Evolutionary conservation across 164 flowering plant genomes (phyloP).

Genomic region (Berberis thunbergii): DNA sequence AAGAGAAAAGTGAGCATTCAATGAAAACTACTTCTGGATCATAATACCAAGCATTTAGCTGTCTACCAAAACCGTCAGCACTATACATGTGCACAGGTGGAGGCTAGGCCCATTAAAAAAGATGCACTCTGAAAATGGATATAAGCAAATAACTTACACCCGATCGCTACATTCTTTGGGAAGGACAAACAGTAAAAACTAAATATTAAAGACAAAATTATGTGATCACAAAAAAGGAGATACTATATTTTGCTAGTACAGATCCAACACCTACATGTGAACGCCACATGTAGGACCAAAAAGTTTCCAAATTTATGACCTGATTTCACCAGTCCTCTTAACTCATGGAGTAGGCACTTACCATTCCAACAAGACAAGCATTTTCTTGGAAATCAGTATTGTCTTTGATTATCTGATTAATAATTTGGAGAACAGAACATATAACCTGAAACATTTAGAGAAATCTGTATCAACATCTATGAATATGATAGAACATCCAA

Average conservation of each 20-base stretch:
- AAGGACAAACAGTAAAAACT: not conserved
- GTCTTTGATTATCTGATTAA: constrained; percentile 83
- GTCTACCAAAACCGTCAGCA: constrained; percentile 1
- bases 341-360: constrained; percentile 25
- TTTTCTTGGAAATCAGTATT: constrained; percentile 84
- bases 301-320: not conserved
- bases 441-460: constrained; percentile 51
- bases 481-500: not conserved
- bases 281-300: not conserved
- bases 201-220: not conserved
- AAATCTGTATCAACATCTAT: not conserved
- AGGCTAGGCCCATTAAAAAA: not conserved
- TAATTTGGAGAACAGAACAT: constrained; percentile 85
- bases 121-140: not conserved
- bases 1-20: not conserved
- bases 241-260: not conserved
- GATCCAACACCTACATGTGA: not conserved
- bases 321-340: not conserved
- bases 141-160: not conserved
- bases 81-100: not conserved
- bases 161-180: not conserved
- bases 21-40: not conserved
- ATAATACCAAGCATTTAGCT: not conserved
- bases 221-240: not conserved
- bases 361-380: constrained; percentile 96